Evolutionary conservation across 139 green algal genomes (phyloP), one percentile per base, ranked within the genome.

Genomic region (Raphidocelis subcapitata): DNA sequence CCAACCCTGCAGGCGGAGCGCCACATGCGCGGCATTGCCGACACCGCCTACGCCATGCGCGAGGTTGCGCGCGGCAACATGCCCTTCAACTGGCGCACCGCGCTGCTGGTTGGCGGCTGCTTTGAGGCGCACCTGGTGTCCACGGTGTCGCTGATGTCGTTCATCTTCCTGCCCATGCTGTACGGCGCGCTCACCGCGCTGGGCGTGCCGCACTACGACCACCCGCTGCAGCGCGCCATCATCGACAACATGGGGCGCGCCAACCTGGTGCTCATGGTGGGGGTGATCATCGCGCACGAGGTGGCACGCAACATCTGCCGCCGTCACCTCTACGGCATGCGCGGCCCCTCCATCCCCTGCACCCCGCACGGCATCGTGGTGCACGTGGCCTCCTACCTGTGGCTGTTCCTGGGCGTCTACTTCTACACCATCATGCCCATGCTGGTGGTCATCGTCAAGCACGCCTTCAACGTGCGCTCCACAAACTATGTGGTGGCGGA

Each of bases 1-100:
- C 41, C 41, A 8, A 12, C 41, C 21, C 5, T 79, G 46, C 70
- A 83, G 66, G 78, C 78, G 32, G 78, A 83, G 72, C 78, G 78
- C 36, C 78, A 83, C 72, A 78, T 78, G 59, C 66, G 78, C 18
- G 78, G 78, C 49, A 76, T 79, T 18, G 78, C 78, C 10, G 78
- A 83, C 66, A 75, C 74, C 0, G 78, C 78, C 5, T 83, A 83
- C 55, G 56, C 70, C 28, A n/a, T 83, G 51, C 61, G 62, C 52
- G 57, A 74, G 66, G 32, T 46, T 12, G 28, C 14, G 31, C 70
- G 65, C 52, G 8, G 10, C 49, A 24, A 24, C 32, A 31, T 28
- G 3, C 26, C 15, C 14, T 54, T 69, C 29, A 49, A 24, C 46
- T 24, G 61, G 37, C 65, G 74, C 56, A 67, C 57, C 36, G 10